A percentile compares a stretch with the other conserved stretches of the same genome.
phyloP scores from a whole-genome alignment of 257 asterid species.

The Thymus quinquecostatus region DNA sequence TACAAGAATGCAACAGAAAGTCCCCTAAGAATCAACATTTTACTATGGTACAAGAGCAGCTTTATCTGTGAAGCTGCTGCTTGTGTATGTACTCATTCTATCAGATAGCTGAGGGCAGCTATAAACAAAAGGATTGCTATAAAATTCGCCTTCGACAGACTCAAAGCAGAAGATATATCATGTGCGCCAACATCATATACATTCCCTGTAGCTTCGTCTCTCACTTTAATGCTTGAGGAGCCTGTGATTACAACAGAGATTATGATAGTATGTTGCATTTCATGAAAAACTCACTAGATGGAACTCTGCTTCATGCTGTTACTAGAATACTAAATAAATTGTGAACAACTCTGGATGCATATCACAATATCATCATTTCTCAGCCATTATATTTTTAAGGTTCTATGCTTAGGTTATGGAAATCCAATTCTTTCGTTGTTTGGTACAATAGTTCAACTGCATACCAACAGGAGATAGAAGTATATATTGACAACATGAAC shows the following conservation, averaged over 20 bases:
- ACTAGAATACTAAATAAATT: neutral
- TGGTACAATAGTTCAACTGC: no score
- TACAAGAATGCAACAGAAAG: slow-evolving; percentile 36
- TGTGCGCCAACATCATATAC: slow-evolving; percentile 57
- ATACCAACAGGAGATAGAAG: no score
- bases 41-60: slow-evolving; percentile 31
- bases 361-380: neutral
- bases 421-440: no score
- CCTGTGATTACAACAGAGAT: slow-evolving; percentile 44
- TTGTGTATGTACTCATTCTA: slow-evolving; percentile 33
- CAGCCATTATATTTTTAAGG: neutral
- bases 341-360: neutral
- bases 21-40: slow-evolving; percentile 15
- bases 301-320: neutral
- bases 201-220: slow-evolving; percentile 64
- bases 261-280: neutral
- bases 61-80: slow-evolving; percentile 24
- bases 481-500: no score
- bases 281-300: neutral
- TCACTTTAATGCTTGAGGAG: slow-evolving; percentile 68
- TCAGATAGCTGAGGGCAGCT: slow-evolving; percentile 38
- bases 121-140: slow-evolving; percentile 47
- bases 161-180: slow-evolving; percentile 54
- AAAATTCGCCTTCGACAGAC: slow-evolving; percentile 34
- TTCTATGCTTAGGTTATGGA: no score